Percentiles rank a stretch among this genome's conserved stretches.
phyloP scores from a whole-genome alignment of 345 rosid species.

The Eucalyptus curtisii region DNA sequence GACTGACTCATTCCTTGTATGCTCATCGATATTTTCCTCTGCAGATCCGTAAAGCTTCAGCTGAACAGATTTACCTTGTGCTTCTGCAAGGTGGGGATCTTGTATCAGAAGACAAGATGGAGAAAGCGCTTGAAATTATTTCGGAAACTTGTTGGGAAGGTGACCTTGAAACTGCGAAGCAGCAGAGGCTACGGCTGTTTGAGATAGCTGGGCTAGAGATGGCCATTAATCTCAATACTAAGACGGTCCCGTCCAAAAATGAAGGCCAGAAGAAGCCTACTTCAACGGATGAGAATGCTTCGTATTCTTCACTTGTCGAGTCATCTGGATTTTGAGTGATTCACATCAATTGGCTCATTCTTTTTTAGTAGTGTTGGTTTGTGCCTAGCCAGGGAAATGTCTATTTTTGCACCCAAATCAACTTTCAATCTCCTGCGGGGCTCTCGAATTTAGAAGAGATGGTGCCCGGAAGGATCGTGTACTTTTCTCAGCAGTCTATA shows the following conservation, averaged over 20 bases:
- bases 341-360: neutral
- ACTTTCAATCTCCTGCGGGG: neutral
- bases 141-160: constrained; percentile 73
- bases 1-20: neutral
- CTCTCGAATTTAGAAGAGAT: neutral
- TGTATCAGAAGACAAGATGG: constrained; percentile 41
- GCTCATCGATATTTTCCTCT: neutral
- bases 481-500: neutral
- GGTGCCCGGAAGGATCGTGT: neutral
- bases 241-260: constrained; percentile 3
- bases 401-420: neutral
- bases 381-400: neutral
- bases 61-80: constrained; percentile 62
- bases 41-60: constrained; percentile 79
- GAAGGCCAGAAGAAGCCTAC: neutral
- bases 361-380: neutral
- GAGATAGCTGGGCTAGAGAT: constrained; percentile 48
- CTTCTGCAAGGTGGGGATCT: constrained; percentile 57
- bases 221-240: constrained; percentile 2
- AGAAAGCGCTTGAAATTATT: constrained; percentile 48
- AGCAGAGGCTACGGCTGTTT: constrained; percentile 33
- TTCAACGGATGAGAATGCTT: constrained; percentile 66
- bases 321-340: constrained; percentile 56
- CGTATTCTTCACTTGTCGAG: constrained; percentile 74
- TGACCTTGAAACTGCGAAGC: constrained; percentile 43